Evolutionary conservation across 2,329 filamentous ascomycete species (phyloP), one percentile per base, ranked within the genome.

Genomic region (Scleromitrula shiraiana): DNA sequence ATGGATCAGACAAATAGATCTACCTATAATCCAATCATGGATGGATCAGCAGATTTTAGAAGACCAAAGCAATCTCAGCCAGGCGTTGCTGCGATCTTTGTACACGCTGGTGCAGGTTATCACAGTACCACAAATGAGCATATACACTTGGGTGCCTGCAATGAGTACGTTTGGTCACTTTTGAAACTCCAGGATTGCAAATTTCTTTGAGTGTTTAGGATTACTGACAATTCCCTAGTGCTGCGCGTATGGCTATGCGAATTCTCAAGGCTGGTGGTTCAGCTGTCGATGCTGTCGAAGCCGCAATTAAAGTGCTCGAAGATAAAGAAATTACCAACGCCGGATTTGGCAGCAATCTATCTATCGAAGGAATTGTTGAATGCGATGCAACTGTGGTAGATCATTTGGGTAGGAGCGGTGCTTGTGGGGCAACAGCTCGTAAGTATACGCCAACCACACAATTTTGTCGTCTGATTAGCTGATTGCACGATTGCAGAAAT

Each of bases 281-380:
- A 35, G 88, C 93, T 4, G 75, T 91, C 4, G 88, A 97, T 62
- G 93, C 90, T 14, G 85, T 96, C 19, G 93, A 96, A 66, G 83
- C 85, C 42, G 88, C 93, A 24, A 81, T 98, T 60, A 87, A 84
- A 57, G 74, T 88, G 17, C 79, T 98, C 15, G 93, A 98, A 68
- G 88, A 98, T 64, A 83, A 85, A 49, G 89, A 96, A 60, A 94
- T 98, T 56, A 98, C 94, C 29, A 98, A 98, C 65, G 87, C 91
- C 30, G 93, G 93, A 0, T 97, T 86, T 64, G 93, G 94, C 39
- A 98, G 93, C 68, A 98, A 98, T 60, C 72, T 98, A 20, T 83
- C 88, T 37, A 86, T 95, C 53, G 85, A 96, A 57, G 93, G 93
- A 1, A 78, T 82, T 1, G 93, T 97, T 10, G 93, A 98, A 65